Evolutionary conservation across 257 asterid species (phyloP), one percentile per base, ranked within the genome.

Genomic region (Primulina eburnea): DNA sequence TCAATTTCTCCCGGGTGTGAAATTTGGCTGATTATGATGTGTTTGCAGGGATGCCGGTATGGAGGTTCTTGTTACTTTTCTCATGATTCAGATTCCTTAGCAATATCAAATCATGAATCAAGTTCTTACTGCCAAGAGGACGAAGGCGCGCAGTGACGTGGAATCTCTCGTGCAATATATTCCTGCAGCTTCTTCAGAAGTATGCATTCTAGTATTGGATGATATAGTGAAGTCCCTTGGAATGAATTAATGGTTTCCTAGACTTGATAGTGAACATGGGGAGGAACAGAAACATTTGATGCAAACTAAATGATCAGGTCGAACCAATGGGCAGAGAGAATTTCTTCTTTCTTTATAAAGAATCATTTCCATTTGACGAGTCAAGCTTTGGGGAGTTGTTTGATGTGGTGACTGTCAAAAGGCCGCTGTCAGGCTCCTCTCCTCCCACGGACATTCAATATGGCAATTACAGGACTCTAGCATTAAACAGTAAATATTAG

Each of bases 1-100:
- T 21, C 40, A 35, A 35, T 62, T 28, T 26, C 40, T 21, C 64
- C 67, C 16, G 5, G 26, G 24, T 52, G 26, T 21, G 7, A 67
- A 62, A 71, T 68, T 26, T 66, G 57, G 73, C 61, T 29, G 28
- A 26, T 67, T 50, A 8, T 38, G 61, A 67, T 78, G n/a, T 78
- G 8, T 80, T 32, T 79, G 78, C 86, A 94, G 99, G 99, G 99
- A 62, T 94, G 97, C 75, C 94, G 96, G 38, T 76, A 82, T 67
- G 99, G 96, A 73, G 90, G 84, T 47, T 77, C 83, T 6, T 91
- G 99, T 73, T 71, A 68, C 78, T 94, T 77, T 78, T 88, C 97
- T 67, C 99, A 94, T 75, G 99, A 85, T 71, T 69, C 88, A 2
- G 79, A 72, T 65, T 69, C 88, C 12, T 62, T 70, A 29, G 53